Percentiles rank a stretch among this genome's conserved stretches.
phyloP scores from a whole-genome alignment of 306 rosid species.

The Luffa acutangula region DNA sequence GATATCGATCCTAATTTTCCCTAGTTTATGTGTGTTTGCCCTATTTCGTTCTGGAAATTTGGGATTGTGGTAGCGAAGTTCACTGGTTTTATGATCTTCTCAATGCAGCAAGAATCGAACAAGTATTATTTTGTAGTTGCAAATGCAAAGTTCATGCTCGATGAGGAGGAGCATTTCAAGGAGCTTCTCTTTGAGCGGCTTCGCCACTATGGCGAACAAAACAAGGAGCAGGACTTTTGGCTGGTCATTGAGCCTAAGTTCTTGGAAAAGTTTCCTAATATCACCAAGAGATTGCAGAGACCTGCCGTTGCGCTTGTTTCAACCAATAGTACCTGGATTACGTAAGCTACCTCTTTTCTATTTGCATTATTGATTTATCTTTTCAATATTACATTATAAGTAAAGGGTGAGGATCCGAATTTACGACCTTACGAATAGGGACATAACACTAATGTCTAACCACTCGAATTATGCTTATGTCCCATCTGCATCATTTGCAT shows the following conservation, averaged over 20 bases:
- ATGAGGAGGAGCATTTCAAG: slow-evolving; percentile 95
- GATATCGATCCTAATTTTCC: not conserved
- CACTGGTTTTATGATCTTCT: not conserved
- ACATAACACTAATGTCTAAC: not conserved
- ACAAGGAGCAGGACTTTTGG: slow-evolving; percentile 85
- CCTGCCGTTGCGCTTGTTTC: slow-evolving; percentile 98
- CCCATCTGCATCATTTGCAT: not conserved
- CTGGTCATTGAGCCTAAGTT: slow-evolving; percentile 92
- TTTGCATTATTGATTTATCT: not conserved
- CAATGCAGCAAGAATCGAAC: slow-evolving; percentile 33
- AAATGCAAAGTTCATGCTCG: slow-evolving; percentile 94
- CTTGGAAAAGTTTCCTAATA: slow-evolving; percentile 77
- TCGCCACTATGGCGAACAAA: slow-evolving; percentile 48
- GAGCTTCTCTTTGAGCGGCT: slow-evolving; percentile 68
- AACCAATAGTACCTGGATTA: slow-evolving; percentile 91
- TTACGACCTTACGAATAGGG: not conserved
- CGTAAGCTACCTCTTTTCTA: slow-evolving; percentile 28
- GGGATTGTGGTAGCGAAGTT: not conserved
- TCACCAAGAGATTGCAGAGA: slow-evolving; percentile 60
- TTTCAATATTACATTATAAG: not conserved
- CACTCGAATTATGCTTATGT: not conserved
- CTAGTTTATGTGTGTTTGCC: not conserved
- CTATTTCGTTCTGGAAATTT: not conserved
- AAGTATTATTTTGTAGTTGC: slow-evolving; percentile 79
- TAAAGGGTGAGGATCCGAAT: not conserved